Evolutionary conservation across 179 eudicot genomes (phyloP).

Genomic region (Beta macrorhiza): DNA sequence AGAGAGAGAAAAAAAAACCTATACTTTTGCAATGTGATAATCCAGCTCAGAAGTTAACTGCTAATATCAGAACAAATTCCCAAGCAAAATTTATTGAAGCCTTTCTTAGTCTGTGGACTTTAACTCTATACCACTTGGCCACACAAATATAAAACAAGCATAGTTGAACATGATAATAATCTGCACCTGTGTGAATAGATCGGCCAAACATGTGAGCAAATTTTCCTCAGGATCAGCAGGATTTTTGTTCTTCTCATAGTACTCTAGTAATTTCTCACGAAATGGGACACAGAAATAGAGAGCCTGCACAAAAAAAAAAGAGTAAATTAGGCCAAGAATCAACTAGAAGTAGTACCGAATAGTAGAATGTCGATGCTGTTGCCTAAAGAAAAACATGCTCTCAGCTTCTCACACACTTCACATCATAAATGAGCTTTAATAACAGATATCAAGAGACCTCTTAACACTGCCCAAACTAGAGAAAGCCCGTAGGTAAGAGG

Average conservation of each 20-base stretch:
- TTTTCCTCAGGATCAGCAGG: slow-evolving; percentile 64
- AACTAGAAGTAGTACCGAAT: too few relatives aligned
- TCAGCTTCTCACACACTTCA: not conserved
- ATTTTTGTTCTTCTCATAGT: slow-evolving; percentile 56
- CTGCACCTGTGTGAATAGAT: slow-evolving; percentile 65
- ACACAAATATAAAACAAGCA: slow-evolving; percentile 6
- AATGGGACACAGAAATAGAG: slow-evolving; percentile 77
- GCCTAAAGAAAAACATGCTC: not conserved
- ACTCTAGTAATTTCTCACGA: slow-evolving; percentile 60
- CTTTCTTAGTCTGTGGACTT: not conserved
- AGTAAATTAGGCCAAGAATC: slow-evolving; percentile 1
- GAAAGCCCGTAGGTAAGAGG: not conserved
- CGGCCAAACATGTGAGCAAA: slow-evolving; percentile 73
- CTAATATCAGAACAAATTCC: not conserved
- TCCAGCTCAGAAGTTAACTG: not conserved
- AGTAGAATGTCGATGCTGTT: not conserved
- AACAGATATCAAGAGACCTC: not conserved
- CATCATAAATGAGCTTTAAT: not conserved
- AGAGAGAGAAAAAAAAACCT: not conserved
- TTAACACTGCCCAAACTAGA: not conserved
- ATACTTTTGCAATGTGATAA: not conserved
- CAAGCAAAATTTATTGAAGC: not conserved
- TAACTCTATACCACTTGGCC: not conserved
- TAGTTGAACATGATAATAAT: not conserved
- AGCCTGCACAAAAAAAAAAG: slow-evolving; percentile 42